Evolutionary conservation across 805 yeast species (phyloP).

Genomic region (Nakazawaea molendinolei): DNA sequence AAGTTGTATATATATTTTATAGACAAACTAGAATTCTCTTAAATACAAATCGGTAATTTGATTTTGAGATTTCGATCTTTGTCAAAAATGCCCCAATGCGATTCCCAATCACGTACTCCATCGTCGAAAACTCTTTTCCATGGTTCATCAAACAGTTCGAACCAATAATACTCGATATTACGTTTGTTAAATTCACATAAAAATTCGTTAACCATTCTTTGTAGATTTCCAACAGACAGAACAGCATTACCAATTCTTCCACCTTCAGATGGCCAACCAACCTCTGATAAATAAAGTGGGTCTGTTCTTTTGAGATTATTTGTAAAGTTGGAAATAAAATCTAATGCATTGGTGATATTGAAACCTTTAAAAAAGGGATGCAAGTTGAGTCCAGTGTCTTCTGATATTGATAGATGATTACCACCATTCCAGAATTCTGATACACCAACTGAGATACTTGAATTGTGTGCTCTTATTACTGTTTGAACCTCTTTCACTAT

Average conservation of each 20-base stretch:
- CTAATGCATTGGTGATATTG: slow-evolving; percentile 35
- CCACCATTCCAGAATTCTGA: slow-evolving; percentile 42
- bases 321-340: slow-evolving; percentile 37
- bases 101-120: slow-evolving; percentile 49
- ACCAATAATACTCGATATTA: slow-evolving; percentile 47
- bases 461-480: slow-evolving; percentile 1
- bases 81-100: slow-evolving; percentile 65
- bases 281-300: slow-evolving; percentile 47
- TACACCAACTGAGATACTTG: slow-evolving; percentile 51
- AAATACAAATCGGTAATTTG: slow-evolving; percentile 32
- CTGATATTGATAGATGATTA: slow-evolving; percentile 28
- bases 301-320: slow-evolving; percentile 3
- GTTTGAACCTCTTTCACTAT: not conserved
- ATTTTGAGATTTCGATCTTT: slow-evolving; percentile 41
- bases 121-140: slow-evolving; percentile 55
- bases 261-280: slow-evolving; percentile 71
- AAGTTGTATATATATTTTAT: too few species aligned
- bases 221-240: slow-evolving; percentile 40
- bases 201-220: slow-evolving; percentile 44
- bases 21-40: not conserved
- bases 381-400: slow-evolving; percentile 54
- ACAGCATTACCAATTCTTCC: slow-evolving; percentile 38
- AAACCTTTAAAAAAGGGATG: slow-evolving; percentile 68
- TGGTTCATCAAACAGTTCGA: slow-evolving; percentile 70
- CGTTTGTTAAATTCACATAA: slow-evolving; percentile 35